These are phyloP conservation scores for Bryoglossum gracile DNA, from an alignment of 495 filamentous ascomycete genomes.

Conservation along the genomic window DNA sequence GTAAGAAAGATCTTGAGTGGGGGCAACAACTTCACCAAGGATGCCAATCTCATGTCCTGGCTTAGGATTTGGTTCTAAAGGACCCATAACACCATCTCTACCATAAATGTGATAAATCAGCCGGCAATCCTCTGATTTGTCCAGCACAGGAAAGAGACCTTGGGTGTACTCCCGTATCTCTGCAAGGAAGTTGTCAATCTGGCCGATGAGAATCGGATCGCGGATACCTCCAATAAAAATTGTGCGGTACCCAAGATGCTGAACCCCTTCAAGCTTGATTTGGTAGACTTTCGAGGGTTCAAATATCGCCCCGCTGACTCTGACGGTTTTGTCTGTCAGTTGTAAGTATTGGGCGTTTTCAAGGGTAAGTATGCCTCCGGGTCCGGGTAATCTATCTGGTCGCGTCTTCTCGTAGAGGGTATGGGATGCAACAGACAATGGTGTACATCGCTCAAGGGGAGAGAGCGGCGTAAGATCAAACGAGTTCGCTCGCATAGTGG, in stretches of 20 bases:
- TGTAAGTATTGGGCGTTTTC: constrained; percentile 32
- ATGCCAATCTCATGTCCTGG: constrained; percentile 30
- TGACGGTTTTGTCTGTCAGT: constrained; percentile 30
- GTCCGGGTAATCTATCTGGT: constrained; percentile 37
- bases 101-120: constrained; percentile 64
- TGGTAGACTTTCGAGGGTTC: constrained; percentile 25
- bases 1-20: constrained; percentile 34
- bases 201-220: constrained; percentile 2
- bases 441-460: constrained; percentile 32
- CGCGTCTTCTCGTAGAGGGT: constrained; percentile 44
- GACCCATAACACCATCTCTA: constrained; percentile 59
- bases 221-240: constrained; percentile 39
- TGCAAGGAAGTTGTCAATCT: constrained; percentile 1
- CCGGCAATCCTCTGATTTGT: too few species aligned
- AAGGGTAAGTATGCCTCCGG: constrained; percentile 39
- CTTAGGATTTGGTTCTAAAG: constrained; percentile 13
- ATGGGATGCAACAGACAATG: constrained; percentile 40
- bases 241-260: constrained; percentile 33
- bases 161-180: too few species aligned
- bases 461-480: constrained; percentile 29
- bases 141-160: too few species aligned
- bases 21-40: constrained; percentile 35
- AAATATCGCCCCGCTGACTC: constrained; percentile 28
- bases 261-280: constrained; percentile 41
- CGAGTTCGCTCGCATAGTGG: constrained; percentile 27